phyloP scores from a whole-genome alignment of 1,284 basidiomycete species.

The Marasmius oreades region DNA sequence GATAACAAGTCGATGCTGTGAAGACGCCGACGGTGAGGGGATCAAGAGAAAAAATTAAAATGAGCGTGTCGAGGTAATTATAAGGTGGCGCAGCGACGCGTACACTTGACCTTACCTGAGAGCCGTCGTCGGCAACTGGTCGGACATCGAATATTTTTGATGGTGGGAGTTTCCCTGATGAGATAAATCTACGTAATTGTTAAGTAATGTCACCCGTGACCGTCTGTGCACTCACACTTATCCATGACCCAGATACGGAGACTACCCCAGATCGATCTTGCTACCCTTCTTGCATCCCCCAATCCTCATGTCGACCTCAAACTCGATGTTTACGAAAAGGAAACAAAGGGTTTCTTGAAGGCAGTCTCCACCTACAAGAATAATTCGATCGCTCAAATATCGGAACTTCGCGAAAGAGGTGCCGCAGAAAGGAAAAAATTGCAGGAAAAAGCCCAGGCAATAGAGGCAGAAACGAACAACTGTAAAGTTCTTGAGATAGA shows the following conservation, averaged over 20 bases:
- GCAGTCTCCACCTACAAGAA: constrained; percentile 67
- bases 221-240: no score
- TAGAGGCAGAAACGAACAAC: constrained; percentile 63
- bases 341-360: constrained; percentile 65
- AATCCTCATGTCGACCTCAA: constrained; percentile 64
- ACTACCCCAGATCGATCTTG: constrained; percentile 60
- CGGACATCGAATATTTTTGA: no score
- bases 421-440: constrained; percentile 56
- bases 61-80: no score
- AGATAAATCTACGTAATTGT: no score
- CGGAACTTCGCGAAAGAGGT: constrained; percentile 54
- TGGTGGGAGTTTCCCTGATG: no score
- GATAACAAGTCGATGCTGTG: no score
- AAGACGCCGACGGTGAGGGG: no score
- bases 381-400: constrained; percentile 58
- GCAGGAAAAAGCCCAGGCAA: constrained; percentile 49
- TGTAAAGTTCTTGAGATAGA: constrained; percentile 74
- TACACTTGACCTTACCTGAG: no score
- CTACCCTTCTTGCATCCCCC: constrained; percentile 48
- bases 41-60: background rate
- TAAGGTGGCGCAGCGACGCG: no score
- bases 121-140: no score
- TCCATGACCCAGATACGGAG: constrained; percentile 40
- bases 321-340: constrained; percentile 57
- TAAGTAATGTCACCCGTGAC: no score